Conservation (phyloP, 2,329 filamentous ascomycete species). For the Fusarium sp. region DNA sequence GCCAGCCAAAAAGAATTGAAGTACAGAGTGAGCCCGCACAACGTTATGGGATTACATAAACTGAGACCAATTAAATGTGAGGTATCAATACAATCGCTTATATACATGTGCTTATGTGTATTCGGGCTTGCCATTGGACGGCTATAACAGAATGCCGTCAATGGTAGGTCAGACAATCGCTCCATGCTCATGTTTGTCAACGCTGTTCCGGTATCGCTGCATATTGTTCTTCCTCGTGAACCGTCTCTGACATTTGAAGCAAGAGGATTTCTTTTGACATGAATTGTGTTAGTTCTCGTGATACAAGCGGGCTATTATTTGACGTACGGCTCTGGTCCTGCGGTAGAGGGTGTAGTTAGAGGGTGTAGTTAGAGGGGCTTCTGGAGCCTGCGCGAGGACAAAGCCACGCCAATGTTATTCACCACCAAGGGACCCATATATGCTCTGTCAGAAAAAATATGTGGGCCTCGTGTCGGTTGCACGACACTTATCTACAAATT, state of each 20-base stretch:
- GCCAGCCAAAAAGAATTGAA: background rate
- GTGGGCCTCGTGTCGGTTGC: no score
- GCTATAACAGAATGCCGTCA: no score
- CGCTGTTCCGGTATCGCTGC: rapidly evolving
- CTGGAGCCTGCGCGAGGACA: background rate
- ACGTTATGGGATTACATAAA: no score
- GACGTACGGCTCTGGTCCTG: background rate
- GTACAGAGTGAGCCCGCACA: background rate
- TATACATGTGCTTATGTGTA: no score
- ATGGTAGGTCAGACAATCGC: background rate
- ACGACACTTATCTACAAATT: no score
- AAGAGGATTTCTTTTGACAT: rapidly evolving
- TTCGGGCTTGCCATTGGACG: no score
- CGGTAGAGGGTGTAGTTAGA: rapidly evolving
- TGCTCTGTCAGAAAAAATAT: no score
- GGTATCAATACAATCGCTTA: no score
- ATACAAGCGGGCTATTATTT: rapidly evolving
- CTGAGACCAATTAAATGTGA: no score
- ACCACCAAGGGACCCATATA: rapidly evolving
- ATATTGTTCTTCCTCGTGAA: background rate
- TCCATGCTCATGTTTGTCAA: background rate
- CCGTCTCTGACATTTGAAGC: background rate
- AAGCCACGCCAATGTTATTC: rapidly evolving
- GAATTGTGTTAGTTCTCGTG: rapidly evolving
- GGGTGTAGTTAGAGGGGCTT: background rate